Evolutionary conservation across 1,139 yeast species (phyloP), one percentile per base, ranked within the genome.

Genomic region (Geotrichum macrosporum): DNA sequence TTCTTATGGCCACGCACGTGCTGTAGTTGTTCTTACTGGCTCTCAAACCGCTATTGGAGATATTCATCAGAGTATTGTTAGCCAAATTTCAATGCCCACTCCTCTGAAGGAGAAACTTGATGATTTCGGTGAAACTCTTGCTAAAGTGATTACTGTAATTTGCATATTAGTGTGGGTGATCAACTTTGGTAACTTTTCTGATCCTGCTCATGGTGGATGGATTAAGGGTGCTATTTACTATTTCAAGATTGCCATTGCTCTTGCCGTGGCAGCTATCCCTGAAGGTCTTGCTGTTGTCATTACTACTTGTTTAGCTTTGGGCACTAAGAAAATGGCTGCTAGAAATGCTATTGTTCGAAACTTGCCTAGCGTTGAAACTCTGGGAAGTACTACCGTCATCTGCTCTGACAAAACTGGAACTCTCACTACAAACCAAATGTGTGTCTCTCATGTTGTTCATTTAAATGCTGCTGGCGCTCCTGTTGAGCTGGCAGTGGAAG

Each of bases 401-500:
- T 81, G 87, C 56, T 81, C 82, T 57, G 88, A 81, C 61, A 81
- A 81, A 56, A 81, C 88, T 0, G 88, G 88, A 1, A 81, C 88
- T 0, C 67, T 82, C 48, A 81, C 88, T 1, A 67, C 69, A 47
- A 66, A 66, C 46, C 62, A 64, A 15, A 66, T 66, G 70, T 57
- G 56, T 53, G 57, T 67, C 48, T 56, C 56, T 57, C 47, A 63
- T 55, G 53, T 53, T 52, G 70, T 70, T 62, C 62, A 74, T 38
- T 58, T 71, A 41, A 69, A 67, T 46, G 55, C 62, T 35, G 68
- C 70, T 19, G 73, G 71, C 10, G 63, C 63, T 30, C 63, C 70
- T 40, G 68, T 64, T 48, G 68, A 69, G 47, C 67, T 74, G 47
- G 64, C 71, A 3, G 74, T 73, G 50, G 67, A 72, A 15, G 76